Evolutionary conservation across 352 stramenopile genomes (phyloP).

Genomic region (Hyaloperonospora arabidopsidis): DNA sequence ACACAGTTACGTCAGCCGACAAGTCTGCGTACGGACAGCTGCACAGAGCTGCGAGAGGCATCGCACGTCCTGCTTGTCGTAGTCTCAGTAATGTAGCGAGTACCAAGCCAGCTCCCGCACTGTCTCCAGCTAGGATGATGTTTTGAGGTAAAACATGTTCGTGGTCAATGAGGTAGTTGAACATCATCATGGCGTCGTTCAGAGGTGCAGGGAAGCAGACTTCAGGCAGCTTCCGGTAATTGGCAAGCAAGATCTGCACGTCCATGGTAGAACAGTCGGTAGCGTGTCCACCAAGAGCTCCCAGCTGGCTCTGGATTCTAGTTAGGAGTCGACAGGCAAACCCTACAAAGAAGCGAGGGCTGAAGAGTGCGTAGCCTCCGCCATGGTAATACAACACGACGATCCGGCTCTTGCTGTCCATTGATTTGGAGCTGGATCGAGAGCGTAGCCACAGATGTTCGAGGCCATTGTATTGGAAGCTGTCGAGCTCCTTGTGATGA

Average conservation of each 20-base stretch:
- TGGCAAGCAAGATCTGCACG: constrained; percentile 52
- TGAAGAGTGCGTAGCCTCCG: constrained; percentile 49
- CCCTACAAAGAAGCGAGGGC: constrained; percentile 42
- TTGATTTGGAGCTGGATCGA: neutral
- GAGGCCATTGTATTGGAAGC: constrained; percentile 33
- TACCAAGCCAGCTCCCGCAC: constrained; percentile 41
- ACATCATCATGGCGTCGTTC: constrained; percentile 44
- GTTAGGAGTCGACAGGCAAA: constrained; percentile 37
- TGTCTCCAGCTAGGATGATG: constrained; percentile 46
- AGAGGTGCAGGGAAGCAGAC: constrained; percentile 32
- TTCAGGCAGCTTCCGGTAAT: constrained; percentile 59
- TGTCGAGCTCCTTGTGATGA: constrained; percentile 21
- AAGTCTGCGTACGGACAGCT: constrained; percentile 49
- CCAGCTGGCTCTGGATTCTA: constrained; percentile 16
- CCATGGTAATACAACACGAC: constrained; percentile 57
- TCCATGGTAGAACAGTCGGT: constrained; percentile 5
- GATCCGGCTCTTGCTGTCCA: constrained; percentile 14
- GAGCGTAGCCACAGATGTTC: constrained; percentile 45
- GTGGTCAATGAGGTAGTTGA: constrained; percentile 30
- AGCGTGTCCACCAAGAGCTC: neutral
- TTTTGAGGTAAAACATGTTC: constrained; percentile 22
- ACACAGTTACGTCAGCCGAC: constrained; percentile 20
- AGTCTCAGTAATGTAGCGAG: constrained; percentile 40
- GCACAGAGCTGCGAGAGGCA: constrained; percentile 33
- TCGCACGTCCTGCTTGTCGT: constrained; percentile 11